Base-by-base conservation (phyloP, 371 early-diverging fungal genomes). In the Chytridium lagenaria region DNA sequence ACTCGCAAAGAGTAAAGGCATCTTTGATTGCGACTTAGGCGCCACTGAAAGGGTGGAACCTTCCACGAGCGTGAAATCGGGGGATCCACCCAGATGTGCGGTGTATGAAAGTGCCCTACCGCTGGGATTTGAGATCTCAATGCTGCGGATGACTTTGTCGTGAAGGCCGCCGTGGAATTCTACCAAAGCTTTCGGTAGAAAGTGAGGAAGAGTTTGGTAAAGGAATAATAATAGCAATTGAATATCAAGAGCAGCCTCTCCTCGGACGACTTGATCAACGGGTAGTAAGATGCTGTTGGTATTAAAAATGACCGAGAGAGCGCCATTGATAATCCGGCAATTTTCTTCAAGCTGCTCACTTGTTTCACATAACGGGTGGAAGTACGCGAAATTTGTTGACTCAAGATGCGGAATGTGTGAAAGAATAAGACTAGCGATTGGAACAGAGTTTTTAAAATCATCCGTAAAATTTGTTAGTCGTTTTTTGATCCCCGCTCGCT, bases 131-230 rank as follows among this genome's bases (percentile, higher is more conserved):
- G 72, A n/a, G 23, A 85, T 40, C 75, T 85, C 85, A 49, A 85
- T 76, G 26, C 68, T 26, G 38, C 69, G 72, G 1, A 64, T 73
- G 36, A 80, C 68, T 28, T 52, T 40, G 34, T 79, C 78, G 68
- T 85, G 81, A 34, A 85, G 73, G 7, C 65, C 69, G 34, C 81
- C 82, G 52, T 70, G 64, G 55, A 85, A 82, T 34, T 79, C 79
- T 22, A 85, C 70, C 1, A 55, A 69, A 31, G 59, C 76, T 26
- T 72, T 64, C 1, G 83, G 78, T 1, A 85, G 37, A 66, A 81
- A 85, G 50, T 66, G 33, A 16, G 85, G 85, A 12, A 85, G 73
- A 10, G 80, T 81, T 67, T 85, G 82, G 70, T 79, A 81, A n/a
- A 85, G 71, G 61, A 85, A 81, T n/a, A 80, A 34, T 7, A 79